phyloP scores from a whole-genome alignment of 1,284 basidiomycete genomes.

The Microbotryum silenes-acaulis region DNA sequence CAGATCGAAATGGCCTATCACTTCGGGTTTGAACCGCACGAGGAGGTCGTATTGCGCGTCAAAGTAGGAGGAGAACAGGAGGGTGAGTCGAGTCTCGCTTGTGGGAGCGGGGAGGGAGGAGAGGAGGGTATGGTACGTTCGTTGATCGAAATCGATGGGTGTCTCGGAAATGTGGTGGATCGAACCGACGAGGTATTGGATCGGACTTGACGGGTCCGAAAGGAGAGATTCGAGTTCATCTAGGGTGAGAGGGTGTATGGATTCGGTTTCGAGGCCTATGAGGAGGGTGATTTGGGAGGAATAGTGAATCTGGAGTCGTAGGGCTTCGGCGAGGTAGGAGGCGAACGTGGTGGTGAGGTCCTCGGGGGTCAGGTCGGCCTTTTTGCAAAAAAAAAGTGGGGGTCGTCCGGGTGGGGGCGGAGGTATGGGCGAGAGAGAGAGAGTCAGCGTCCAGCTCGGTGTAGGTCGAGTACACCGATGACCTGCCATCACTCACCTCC shows the following conservation, averaged over 20 bases:
- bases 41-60: slow-evolving; percentile 71
- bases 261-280: slow-evolving; percentile 90
- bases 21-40: slow-evolving; percentile 65
- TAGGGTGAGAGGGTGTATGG: slow-evolving; percentile 63
- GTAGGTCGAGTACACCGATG: neutral
- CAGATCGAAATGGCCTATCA: slow-evolving; percentile 89
- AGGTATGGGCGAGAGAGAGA: slow-evolving; percentile 38
- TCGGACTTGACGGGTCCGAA: slow-evolving; percentile 48
- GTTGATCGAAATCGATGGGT: slow-evolving; percentile 85
- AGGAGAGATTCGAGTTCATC: slow-evolving; percentile 48
- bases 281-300: slow-evolving; percentile 62
- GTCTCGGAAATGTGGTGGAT: slow-evolving; percentile 82
- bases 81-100: slow-evolving; percentile 9
- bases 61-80: slow-evolving; percentile 62
- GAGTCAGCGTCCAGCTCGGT: neutral
- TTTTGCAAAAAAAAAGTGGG: slow-evolving; percentile 12
- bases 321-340: slow-evolving; percentile 65
- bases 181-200: slow-evolving; percentile 89
- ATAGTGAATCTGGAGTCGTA: slow-evolving; percentile 58
- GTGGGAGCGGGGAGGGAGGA: slow-evolving; percentile 26
- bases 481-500: slow-evolving; percentile 57
- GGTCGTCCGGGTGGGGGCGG: neutral
- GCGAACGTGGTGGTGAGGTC: slow-evolving; percentile 54
- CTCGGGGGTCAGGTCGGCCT: slow-evolving; percentile 8
- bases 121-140: slow-evolving; percentile 59